Conservation (phyloP, 495 filamentous ascomycete species). For the Talaromyces proteolyticus region DNA sequence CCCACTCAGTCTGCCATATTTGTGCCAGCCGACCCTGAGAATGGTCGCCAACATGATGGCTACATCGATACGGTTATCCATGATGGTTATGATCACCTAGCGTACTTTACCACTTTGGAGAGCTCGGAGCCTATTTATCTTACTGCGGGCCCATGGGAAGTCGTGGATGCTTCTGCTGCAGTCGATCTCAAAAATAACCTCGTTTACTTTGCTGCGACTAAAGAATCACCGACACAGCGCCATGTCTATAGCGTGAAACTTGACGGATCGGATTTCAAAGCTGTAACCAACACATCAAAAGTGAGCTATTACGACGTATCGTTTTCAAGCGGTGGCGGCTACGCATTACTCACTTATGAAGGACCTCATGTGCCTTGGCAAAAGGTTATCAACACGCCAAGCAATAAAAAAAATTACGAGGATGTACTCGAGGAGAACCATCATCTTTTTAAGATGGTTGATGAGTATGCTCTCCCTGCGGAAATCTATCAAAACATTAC, state of each 20-base stretch:
- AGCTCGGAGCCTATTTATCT: constrained; percentile 74
- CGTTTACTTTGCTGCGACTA: constrained; percentile 87
- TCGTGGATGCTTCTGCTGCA: constrained; percentile 79
- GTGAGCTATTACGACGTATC: constrained; percentile 83
- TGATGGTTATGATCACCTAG: constrained; percentile 84
- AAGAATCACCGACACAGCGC: constrained; percentile 79
- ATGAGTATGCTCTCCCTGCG: constrained; percentile 75
- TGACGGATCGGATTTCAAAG: constrained; percentile 62
- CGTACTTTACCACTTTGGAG: constrained; percentile 90
- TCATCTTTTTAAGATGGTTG: constrained; percentile 58
- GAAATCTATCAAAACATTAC: constrained; percentile 80
- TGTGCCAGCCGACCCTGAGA: constrained; percentile 75
- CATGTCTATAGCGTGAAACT: constrained; percentile 87
- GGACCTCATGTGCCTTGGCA: constrained; percentile 91
- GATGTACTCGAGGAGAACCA: constrained; percentile 72
- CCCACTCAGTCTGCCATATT: constrained; percentile 81
- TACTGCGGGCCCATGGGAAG: constrained; percentile 89
- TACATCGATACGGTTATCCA: constrained; percentile 91
- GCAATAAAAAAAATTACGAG: constrained; percentile 55
- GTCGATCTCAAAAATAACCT: constrained; percentile 79
- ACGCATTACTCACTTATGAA: constrained; percentile 72
- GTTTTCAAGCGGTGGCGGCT: constrained; percentile 77
- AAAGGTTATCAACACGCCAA: constrained; percentile 78
- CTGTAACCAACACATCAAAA: constrained; percentile 69
- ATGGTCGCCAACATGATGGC: constrained; percentile 74